Evolutionary conservation across 768 basidiomycete genomes (phyloP), one percentile per base, ranked within the genome.

Genomic region (Suillus variegatus): DNA sequence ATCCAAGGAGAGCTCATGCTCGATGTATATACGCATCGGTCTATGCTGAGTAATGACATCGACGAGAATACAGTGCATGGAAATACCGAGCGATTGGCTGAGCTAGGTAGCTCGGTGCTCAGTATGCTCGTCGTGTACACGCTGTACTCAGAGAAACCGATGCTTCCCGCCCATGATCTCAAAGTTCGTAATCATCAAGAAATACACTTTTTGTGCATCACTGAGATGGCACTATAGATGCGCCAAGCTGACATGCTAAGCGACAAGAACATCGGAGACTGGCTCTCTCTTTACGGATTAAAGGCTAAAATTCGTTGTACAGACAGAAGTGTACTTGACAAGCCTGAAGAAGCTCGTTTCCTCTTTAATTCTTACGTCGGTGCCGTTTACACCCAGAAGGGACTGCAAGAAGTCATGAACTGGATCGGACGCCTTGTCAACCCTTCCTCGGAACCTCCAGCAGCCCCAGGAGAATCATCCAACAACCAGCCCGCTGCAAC

Each of bases 361-460:
- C 82, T 88, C 58, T 89, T 89, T 67, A 70, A 84, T 69, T 84
- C 84, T 22, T 91, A 90, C 67, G 78, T 91, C 14, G 90, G 88
- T 10, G 90, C 88, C n/a, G 74, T 89, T 14, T 88, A 84, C 72
- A 78, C 83, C n/a, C 84, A 85, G 60, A 83, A 80, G 62, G 90
- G 89, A 25, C 71, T 84, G 43, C 52, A 70, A 5, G 71, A 74
- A 8, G 79, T 90, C 58, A 81, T 86, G 70, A 69, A 75, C 28
- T 92, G 89, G 89, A 82, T 90, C 40, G 83, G 84, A 57, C 78
- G 78, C 61, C 78, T 90, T 35, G 78, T 90, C 60, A 83, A 82
- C 67, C 87, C 88, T 9, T 75, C 76, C 18, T 70, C 75, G n/a
- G 68, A 75, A 63, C 67, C 72, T 5, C 66, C 70, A 7, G 47